These are phyloP conservation scores for Boletus vermiculosoides DNA, from an alignment of 768 basidiomycete genomes.

Conservation along the genomic window DNA sequence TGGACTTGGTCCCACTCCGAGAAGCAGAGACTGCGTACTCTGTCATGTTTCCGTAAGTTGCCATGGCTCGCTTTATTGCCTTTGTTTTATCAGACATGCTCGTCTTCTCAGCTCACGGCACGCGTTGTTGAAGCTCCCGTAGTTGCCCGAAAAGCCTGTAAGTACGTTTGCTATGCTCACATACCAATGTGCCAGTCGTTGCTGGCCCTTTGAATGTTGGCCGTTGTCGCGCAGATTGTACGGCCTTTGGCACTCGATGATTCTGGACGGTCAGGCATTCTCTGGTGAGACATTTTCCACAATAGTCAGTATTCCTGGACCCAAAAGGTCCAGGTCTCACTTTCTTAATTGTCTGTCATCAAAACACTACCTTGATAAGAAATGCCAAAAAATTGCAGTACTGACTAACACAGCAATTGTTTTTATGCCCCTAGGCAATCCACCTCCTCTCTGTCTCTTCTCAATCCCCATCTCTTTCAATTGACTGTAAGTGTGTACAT, in stretches of 20 bases:
- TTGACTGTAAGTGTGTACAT: too few relatives aligned
- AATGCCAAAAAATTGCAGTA: too few relatives aligned
- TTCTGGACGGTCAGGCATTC: neutral
- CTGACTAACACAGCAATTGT: too few relatives aligned
- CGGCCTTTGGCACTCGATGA: too few relatives aligned
- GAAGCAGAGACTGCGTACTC: constrained; percentile 31
- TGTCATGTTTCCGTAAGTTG: constrained; percentile 26
- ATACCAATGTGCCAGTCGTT: neutral
- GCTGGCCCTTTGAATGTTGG: neutral
- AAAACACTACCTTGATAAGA: too few relatives aligned
- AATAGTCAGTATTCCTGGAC: too few relatives aligned
- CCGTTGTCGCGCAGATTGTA: neutral
- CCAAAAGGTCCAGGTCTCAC: too few relatives aligned
- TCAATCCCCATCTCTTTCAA: too few relatives aligned
- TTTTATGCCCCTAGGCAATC: too few relatives aligned
- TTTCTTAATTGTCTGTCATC: too few relatives aligned
- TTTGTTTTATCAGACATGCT: constrained; percentile 5
- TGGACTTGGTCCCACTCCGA: constrained; percentile 24
- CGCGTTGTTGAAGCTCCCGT: neutral
- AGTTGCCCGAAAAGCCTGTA: neutral
- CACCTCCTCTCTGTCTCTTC: too few relatives aligned
- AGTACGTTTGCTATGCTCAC: neutral
- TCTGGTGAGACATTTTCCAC: neutral
- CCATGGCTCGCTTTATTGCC: neutral
- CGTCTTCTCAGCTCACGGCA: constrained; percentile 1